These are phyloP conservation scores for Xerocomus minutiporus DNA, from an alignment of 1,284 basidiomycete genomes.

Conservation along the genomic window DNA sequence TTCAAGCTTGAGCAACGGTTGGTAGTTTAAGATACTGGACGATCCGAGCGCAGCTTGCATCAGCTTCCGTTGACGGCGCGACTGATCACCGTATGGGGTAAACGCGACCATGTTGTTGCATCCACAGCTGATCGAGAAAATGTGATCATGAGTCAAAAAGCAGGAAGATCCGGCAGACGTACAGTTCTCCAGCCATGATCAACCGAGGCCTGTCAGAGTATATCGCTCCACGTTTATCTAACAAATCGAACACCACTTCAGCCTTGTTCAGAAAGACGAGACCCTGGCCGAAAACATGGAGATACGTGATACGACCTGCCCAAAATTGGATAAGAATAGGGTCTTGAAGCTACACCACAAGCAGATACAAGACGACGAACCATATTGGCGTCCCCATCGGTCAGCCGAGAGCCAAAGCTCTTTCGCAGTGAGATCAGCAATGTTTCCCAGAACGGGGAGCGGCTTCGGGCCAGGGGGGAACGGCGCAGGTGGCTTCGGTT, in stretches of 20 bases:
- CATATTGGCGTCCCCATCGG: constrained; percentile 48
- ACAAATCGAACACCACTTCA: constrained; percentile 54
- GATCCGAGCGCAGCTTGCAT: constrained; percentile 59
- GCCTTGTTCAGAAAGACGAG: constrained; percentile 62
- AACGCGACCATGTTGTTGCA: constrained; percentile 73
- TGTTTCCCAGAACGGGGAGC: constrained; percentile 59
- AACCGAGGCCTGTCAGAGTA: constrained; percentile 69
- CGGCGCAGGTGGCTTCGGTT: constrained; percentile 14
- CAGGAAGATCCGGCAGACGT: constrained; percentile 16
- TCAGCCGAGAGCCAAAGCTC: constrained; percentile 52
- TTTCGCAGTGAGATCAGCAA: constrained; percentile 53
- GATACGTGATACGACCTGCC: constrained; percentile 58
- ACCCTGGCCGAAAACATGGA: constrained; percentile 61
- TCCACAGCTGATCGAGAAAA: constrained; percentile 43
- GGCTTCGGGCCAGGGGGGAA: constrained; percentile 67
- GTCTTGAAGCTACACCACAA: neutral
- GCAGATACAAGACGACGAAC: constrained; percentile 30
- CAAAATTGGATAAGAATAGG: too few species aligned
- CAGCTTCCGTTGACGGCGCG: constrained; percentile 60
- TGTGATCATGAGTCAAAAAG: neutral
- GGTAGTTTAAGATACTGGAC: constrained; percentile 49
- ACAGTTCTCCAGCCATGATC: constrained; percentile 63
- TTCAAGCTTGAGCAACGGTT: constrained; percentile 53
- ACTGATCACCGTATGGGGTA: constrained; percentile 58
- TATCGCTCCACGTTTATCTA: constrained; percentile 63